Evolutionary conservation across 2,329 filamentous ascomycete species (phyloP), one percentile per base, ranked within the genome.

Genomic region (Phoma sp.): DNA sequence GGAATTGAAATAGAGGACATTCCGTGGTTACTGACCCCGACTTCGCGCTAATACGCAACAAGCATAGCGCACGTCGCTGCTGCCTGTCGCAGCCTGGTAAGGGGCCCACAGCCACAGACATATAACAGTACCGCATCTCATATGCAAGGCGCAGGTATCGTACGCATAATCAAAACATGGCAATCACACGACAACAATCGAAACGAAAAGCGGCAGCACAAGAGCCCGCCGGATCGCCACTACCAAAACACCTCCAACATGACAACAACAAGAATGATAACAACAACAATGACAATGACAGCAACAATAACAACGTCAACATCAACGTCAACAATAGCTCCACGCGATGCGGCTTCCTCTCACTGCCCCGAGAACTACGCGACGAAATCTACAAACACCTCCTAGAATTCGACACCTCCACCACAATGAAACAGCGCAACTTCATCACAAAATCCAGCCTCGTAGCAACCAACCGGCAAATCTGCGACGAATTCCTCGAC

Each of bases 301-400:
- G 17, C 17, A 17, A 17, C 17, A 17, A 17, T 17, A 17, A 17
- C 17, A 17, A 17, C 17, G 17, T 17, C 17, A 17, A 17, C 17
- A 17, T 17, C 17, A 17, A 17, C 17, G 17, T 17, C 17, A 17
- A 17, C 17, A 17, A 17, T 17, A 17, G 17, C 17, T 17, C 17
- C 17, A 17, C 17, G 17, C 15, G 39, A 6, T 29, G 50, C 2
- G 29, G 37, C 3, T 62, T 65, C 38, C 57, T 65, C 29, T 44
- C 51, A 1, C 56, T 65, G 3, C 63, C 63, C 4, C 50, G 58
- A 25, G 62, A 66, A 47, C 41, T 66, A 1, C 46, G 60, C 12
- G 60, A 65, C 45, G 56, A 62, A 29, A 63, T 66, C 33, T 62
- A 65, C 57, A 52, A 48, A 37, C 51, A 60, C 37, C 29, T 64